Base-by-base conservation (phyloP, 805 yeast genomes). In the Starmerella ratchasimensis region DNA sequence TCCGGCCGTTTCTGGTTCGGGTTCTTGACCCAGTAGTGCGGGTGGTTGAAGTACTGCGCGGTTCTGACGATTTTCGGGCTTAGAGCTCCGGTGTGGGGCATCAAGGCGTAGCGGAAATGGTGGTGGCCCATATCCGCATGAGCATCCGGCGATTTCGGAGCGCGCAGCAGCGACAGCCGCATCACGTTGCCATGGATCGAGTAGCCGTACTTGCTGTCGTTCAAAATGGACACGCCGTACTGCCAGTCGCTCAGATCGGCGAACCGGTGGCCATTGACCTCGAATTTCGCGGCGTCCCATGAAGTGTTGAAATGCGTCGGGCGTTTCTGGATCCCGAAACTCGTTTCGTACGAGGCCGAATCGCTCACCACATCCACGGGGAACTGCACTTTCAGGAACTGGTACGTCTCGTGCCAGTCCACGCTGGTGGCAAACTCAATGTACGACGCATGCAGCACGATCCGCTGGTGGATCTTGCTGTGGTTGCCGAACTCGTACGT, bases 211-310 rank as follows among this genome's bases (percentile, higher is more conserved):
- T 88, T 88, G 54, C 76, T 70, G 59, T 83, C 76, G 56, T 86
- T 88, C 51, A 88, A 55, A 14, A 88, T 61, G 0, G 93, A 68
- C 10, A 84, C 94, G 54, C 98, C 98, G 53, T 82, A 86, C 44
- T 70, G 72, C 57, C 65, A 72, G 52, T 83, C 97, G 19, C 93
- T 79, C 50, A 80, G 74, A 56, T 88, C 98, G 49, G 93, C 88
- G 61, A 82, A 88, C 54, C 81, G 81, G 58, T 90, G 98, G 52
- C 80, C 83, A 53, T 94, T 81, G 9, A 84, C 94, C 60, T 88
- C 98, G 58, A 88, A 88, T 57, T 84, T 86, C 41, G 97, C 97
- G 24, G 79, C 78, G 53, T 88, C 98, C 97, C 97, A 88, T 1
- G 82, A 65, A 0, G 98, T 88, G 56, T 88, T 90, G 62, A 67